Percentiles rank a stretch among this genome's conserved stretches.
Evolutionary conservation across 352 stramenopile genomes (phyloP).

Genomic region (Globisporangium spiculum): DNA sequence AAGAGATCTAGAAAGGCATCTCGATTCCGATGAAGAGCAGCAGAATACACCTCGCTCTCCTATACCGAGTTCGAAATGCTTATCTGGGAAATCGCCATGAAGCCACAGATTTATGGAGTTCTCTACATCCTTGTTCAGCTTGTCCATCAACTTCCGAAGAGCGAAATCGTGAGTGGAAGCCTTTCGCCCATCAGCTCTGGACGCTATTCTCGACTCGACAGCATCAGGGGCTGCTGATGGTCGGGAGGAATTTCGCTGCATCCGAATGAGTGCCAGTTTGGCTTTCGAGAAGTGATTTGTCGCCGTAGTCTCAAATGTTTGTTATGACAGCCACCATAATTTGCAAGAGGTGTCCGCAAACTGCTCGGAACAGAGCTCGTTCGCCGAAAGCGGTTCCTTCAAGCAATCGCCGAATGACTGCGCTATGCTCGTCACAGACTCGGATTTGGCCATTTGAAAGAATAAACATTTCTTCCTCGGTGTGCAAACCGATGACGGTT

Average conservation of each 20-base stretch:
- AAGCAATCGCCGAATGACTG: neutral
- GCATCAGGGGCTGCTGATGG: neutral
- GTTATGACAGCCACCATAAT: neutral
- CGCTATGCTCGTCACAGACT: neutral
- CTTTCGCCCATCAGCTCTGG: neutral
- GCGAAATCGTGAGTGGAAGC: neutral
- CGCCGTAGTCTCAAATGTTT: neutral
- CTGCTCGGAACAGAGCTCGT: neutral
- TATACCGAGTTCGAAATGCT: neutral
- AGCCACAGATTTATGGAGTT: constrained; percentile 1
- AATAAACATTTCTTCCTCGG: neutral
- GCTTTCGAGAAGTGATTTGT: neutral
- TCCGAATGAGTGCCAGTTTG: neutral
- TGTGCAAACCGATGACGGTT: neutral
- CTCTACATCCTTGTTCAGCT: neutral
- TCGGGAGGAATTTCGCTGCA: neutral
- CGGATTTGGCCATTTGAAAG: neutral
- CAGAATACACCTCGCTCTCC: neutral
- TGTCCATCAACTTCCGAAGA: constrained; percentile 6
- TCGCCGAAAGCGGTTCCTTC: neutral
- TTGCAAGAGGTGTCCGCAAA: neutral
- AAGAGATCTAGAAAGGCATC: neutral
- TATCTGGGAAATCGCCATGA: neutral
- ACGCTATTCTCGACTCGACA: neutral
- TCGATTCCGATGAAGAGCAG: neutral